Evolutionary conservation across 345 rosid genomes (phyloP), one percentile per base, ranked within the genome.

Genomic region (Camelina laxa): DNA sequence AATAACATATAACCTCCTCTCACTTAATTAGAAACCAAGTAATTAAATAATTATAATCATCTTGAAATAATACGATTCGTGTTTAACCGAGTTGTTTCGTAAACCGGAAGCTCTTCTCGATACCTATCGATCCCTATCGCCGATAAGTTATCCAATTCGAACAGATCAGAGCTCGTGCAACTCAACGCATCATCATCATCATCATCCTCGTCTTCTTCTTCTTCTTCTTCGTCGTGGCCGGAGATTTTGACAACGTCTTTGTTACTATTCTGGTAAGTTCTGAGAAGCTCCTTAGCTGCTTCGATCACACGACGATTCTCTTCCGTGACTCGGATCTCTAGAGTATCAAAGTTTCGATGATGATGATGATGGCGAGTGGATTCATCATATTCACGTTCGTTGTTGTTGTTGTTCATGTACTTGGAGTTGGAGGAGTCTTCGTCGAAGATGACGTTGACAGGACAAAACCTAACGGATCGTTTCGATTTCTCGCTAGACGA

Each of bases 21-120:
- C 59, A 53, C 48, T 22, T 22, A 22, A 22, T 3, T 22, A 22
- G 3, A 22, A 22, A 22, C 24, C 2, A 22, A 76, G 50, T 48
- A 60, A 58, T 9, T 35, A 74, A 42, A 49, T 58, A 30, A 31
- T 7, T 19, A 9, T 38, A 54, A 68, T 75, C 42, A 69, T 69
- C 72, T 64, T 2, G 72, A 77, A 33, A 39, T 31, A 0, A 65
- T 9, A 51, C 69, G 77, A 81, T 84, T 91, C 2, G 87, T 87
- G 67, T 67, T 79, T 10, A 88, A 81, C 73, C 84, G 85, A 12
- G 99, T 92, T 16, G 99, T 89, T 84, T 89, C 99, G 60, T 92
- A 96, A 67, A 96, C 98, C 0, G 99, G 99, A 78, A 96, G 79
- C 81, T 96, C 99, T 84, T 95, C 88, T 3, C 85, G 47, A 56